Evolutionary conservation across 2,329 filamentous ascomycete species (phyloP).

Genomic region (Aspergillus sp.): DNA sequence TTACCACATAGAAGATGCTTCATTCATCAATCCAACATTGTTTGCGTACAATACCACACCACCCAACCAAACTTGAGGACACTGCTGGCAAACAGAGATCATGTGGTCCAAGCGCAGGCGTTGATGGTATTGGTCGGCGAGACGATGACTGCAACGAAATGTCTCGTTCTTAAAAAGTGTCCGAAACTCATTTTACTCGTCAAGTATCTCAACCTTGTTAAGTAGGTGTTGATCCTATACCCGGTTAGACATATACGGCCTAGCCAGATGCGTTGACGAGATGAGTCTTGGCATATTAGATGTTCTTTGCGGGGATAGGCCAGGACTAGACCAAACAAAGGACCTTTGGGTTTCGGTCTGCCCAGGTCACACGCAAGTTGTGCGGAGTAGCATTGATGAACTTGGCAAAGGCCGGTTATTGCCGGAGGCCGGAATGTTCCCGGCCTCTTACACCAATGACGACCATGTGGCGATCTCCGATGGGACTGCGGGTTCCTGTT

Average conservation of each 20-base stretch:
- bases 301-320: neutral
- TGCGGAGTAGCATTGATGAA: neutral
- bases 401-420: conserved; percentile 29
- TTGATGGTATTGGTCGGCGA: neutral
- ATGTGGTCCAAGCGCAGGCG: neutral
- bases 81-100: neutral
- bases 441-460: conserved; percentile 38
- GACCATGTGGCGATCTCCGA: conserved; percentile 17
- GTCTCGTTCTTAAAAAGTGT: too few species aligned
- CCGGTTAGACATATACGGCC: too few species aligned
- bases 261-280: neutral
- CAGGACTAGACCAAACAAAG: neutral
- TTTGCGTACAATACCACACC: neutral
- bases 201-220: too few species aligned
- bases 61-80: neutral
- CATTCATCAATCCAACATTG: neutral
- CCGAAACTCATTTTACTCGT: too few species aligned
- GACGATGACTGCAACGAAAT: neutral
- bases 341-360: neutral
- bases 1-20: conserved; percentile 2
- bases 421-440: conserved; percentile 44
- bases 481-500: neutral
- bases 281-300: neutral
- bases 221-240: too few species aligned
- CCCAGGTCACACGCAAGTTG: neutral